phyloP scores from a whole-genome alignment of 345 rosid genomes.

The Bruguiera gymnorhiza region DNA sequence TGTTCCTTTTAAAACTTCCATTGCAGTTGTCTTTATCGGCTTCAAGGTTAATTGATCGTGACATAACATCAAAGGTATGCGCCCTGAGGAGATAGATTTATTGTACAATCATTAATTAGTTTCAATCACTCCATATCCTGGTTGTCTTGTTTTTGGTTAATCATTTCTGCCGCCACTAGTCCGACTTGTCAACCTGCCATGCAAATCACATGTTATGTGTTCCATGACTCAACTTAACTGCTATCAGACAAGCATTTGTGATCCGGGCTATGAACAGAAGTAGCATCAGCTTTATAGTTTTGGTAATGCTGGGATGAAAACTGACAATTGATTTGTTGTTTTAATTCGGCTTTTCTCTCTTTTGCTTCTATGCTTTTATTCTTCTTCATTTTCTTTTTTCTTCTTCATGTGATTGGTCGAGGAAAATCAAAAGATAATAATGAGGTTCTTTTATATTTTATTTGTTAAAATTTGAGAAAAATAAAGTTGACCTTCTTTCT shows the following conservation, averaged over 20 bases:
- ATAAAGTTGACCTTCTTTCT: neutral
- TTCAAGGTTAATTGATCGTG: conserved; percentile 64
- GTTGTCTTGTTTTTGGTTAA: neutral
- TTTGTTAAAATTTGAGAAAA: neutral
- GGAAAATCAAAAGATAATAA: neutral
- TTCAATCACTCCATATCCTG: neutral
- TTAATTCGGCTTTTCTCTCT: too few relatives aligned
- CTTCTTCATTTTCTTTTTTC: too few relatives aligned
- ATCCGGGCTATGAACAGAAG: neutral
- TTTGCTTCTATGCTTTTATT: too few relatives aligned
- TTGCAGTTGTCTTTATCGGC: conserved; percentile 73
- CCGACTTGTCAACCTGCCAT: too few relatives aligned
- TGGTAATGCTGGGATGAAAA: too few relatives aligned
- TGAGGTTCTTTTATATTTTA: neutral
- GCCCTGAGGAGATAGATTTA: neutral
- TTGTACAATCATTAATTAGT: neutral
- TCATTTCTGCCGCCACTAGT: too few relatives aligned
- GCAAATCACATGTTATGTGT: too few relatives aligned
- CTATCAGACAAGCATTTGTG: too few relatives aligned
- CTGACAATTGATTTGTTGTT: too few relatives aligned
- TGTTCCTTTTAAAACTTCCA: conserved; percentile 7
- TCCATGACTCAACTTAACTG: too few relatives aligned
- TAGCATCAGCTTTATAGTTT: too few relatives aligned
- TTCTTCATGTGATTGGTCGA: too few relatives aligned
- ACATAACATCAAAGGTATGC: conserved; percentile 70